Percentiles rank a stretch among this genome's conserved stretches.
Conservation (phyloP, 306 rosid species). For the Dryas octopetala region DNA sequence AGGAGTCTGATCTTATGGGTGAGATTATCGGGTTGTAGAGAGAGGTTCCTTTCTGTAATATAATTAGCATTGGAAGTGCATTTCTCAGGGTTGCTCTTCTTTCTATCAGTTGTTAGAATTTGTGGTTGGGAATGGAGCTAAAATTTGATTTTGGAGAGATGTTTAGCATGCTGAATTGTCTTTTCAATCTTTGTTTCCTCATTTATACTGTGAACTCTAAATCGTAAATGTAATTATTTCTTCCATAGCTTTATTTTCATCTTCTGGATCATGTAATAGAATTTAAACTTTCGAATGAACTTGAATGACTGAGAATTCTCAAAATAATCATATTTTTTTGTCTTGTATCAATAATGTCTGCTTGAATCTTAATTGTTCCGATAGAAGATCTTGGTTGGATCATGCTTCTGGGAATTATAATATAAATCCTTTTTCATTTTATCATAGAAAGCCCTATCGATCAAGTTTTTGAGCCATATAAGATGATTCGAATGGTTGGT, state of each 20-base stretch:
- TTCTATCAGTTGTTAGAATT: too few species aligned
- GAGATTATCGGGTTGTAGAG: too few species aligned
- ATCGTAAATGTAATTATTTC: too few species aligned
- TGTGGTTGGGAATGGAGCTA: too few species aligned
- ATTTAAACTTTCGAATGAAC: not conserved
- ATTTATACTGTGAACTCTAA: too few species aligned
- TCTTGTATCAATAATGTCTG: not conserved
- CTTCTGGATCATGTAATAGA: not conserved
- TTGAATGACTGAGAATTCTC: not conserved
- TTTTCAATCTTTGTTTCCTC: too few species aligned
- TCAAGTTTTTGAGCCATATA: slow-evolving; percentile 3
- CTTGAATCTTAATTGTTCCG: not conserved
- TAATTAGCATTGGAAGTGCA: too few species aligned
- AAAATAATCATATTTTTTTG: not conserved
- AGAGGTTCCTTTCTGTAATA: too few species aligned
- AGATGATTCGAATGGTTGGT: not conserved
- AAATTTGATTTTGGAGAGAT: too few species aligned
- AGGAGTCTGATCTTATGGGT: too few species aligned
- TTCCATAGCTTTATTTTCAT: not conserved
- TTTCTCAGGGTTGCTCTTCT: too few species aligned
- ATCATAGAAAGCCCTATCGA: not conserved
- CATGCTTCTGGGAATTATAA: not conserved
- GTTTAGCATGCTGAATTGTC: too few species aligned
- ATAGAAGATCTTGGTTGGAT: slow-evolving; percentile 1
- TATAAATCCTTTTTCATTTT: not conserved